These are phyloP conservation scores for Exidia glandulosa DNA, from an alignment of 768 basidiomycete species.

Conservation along the genomic window DNA sequence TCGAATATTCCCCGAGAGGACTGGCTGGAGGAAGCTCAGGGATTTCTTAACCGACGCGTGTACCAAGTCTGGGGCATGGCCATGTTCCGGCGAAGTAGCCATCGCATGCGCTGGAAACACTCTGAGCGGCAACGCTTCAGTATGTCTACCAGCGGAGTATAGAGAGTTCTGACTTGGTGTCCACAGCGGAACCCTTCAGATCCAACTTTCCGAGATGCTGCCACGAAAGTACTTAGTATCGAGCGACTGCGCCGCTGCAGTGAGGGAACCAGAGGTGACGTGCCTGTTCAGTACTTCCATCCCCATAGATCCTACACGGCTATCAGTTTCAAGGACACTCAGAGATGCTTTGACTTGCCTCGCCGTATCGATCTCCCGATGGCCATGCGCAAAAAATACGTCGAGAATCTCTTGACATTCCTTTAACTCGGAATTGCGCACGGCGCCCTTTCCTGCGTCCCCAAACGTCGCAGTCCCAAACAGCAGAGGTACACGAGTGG, in stretches of 20 bases:
- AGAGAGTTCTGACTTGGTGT: slow-evolving; percentile 34
- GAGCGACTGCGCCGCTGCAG: too few species aligned
- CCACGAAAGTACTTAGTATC: not conserved
- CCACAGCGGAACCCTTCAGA: slow-evolving; percentile 29
- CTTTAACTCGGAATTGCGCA: slow-evolving; percentile 23
- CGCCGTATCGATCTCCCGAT: slow-evolving; percentile 41
- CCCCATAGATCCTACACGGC: slow-evolving; percentile 28
- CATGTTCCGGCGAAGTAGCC: too few species aligned
- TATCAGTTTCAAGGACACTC: not conserved
- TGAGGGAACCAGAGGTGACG: slow-evolving; percentile 2
- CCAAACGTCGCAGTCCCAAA: slow-evolving; percentile 39
- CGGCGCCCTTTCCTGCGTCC: slow-evolving; percentile 28
- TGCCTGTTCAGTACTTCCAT: slow-evolving; percentile 46
- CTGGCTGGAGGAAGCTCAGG: too few species aligned
- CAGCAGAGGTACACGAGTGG: slow-evolving; percentile 13
- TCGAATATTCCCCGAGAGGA: too few species aligned
- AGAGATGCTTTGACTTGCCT: slow-evolving; percentile 3
- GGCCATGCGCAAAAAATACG: slow-evolving; percentile 29
- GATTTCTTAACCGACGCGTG: too few species aligned
- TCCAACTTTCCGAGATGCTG: slow-evolving; percentile 32
- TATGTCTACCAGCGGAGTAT: too few species aligned
- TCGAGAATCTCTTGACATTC: slow-evolving; percentile 36
- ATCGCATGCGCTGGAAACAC: too few species aligned
- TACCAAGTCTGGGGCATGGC: too few species aligned
- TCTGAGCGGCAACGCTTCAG: too few species aligned